These are phyloP conservation scores for Umbelopsis sp. DNA, from an alignment of 192 early-diverging fungal species.

Conservation along the genomic window DNA sequence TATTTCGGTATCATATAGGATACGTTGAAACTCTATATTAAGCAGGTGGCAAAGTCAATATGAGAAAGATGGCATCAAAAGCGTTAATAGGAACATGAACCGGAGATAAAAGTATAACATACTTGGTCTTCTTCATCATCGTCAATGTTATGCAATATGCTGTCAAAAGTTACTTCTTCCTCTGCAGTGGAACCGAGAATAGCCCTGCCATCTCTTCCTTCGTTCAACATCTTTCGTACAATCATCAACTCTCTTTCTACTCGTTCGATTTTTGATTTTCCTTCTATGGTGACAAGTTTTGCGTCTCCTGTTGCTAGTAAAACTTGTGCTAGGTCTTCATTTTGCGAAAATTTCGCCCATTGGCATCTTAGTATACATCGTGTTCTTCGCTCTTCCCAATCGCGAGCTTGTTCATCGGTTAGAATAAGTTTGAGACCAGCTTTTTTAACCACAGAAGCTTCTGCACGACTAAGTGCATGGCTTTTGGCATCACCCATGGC, in stretches of 20 bases:
- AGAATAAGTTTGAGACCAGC: not conserved
- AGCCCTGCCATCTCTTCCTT: slow-evolving; percentile 17
- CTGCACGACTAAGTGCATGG: slow-evolving; percentile 11
- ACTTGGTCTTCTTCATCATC: slow-evolving; percentile 9
- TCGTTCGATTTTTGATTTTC: not conserved
- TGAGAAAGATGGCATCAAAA: too few relatives aligned
- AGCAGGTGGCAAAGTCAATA: not conserved
- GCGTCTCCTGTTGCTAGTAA: slow-evolving; percentile 28
- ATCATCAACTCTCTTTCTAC: slow-evolving; percentile 26
- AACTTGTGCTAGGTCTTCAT: slow-evolving; percentile 25
- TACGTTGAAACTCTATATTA: not conserved
- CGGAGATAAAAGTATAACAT: not conserved
- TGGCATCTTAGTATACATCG: slow-evolving; percentile 13
- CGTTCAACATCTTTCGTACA: slow-evolving; percentile 17
- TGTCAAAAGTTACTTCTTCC: slow-evolving; percentile 3
- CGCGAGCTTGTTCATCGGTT: slow-evolving; percentile 9
- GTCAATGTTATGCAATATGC: slow-evolving; percentile 11
- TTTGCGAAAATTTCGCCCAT: slow-evolving; percentile 30
- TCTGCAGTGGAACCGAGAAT: slow-evolving; percentile 7
- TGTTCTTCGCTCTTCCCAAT: slow-evolving; percentile 11
- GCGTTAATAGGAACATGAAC: not conserved
- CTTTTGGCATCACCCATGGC: slow-evolving; percentile 20
- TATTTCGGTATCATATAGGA: not conserved
- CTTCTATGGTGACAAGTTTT: slow-evolving; percentile 21
- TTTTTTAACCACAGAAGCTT: slow-evolving; percentile 14